Base-by-base conservation (phyloP, 192 early-diverging fungal species). In the Coemansia sp. region DNA sequence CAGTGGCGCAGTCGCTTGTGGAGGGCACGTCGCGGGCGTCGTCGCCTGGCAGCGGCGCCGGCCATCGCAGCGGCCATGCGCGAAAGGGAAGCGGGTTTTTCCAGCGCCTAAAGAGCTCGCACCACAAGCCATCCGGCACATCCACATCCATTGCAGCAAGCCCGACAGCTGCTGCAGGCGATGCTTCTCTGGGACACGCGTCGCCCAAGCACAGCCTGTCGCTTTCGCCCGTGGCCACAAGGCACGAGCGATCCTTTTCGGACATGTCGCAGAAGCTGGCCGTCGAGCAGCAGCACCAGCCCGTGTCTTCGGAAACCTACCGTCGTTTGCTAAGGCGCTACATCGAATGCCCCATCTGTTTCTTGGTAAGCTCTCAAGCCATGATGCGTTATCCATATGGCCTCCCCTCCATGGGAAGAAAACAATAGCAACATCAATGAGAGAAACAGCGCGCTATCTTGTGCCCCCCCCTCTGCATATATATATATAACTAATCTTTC, bases 311-410 rank as follows among this genome's bases (percentile, higher is more conserved):
- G 36, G 73, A 69, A 0, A 45, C 50, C n/a, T 71, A 59, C 19
- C 68, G 69, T 4, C 51, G 39, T 23, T 54, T 71, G 57, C 42
- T 76, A 55, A 58, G 71, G 34, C 72, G 72, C 13, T 75, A 86
- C n/a, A 80, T 93, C 49, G 95, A 97, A 69, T 97, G 95, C 58
- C 95, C 95, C 18, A 95, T 97, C 60, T 97, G 95, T 63, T 97
- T 95, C 63, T 76, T 97, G 75, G 34, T 35, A 35, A 35, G 34
- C n/a, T n/a, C n/a, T n/a, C n/a, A n/a, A n/a, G n/a, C n/a, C n/a
- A n/a, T n/a, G n/a, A n/a, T n/a, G n/a, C n/a, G n/a, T n/a, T n/a
- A n/a, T n/a, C n/a, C n/a, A n/a, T n/a, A n/a, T n/a, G n/a, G n/a
- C n/a, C n/a, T n/a, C n/a, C n/a, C n/a, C n/a, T n/a, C n/a, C n/a